Conservation (phyloP, 169 alveolate genomes). For the Toxoplasma gondii region DNA sequence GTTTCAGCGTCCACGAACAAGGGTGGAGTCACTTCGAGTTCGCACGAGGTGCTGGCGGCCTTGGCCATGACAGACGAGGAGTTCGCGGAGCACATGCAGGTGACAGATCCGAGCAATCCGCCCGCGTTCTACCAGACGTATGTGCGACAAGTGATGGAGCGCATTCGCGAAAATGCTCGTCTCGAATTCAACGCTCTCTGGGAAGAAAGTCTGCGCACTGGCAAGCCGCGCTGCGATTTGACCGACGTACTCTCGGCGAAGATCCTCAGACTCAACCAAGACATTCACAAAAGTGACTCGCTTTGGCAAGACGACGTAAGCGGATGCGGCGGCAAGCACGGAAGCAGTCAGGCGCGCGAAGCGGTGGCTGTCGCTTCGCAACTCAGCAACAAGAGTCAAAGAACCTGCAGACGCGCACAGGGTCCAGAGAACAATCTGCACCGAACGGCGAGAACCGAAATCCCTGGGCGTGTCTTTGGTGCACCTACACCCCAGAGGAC, state of each 20-base stretch:
- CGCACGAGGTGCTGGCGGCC: conserved; percentile 87
- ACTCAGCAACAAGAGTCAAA: too few relatives aligned
- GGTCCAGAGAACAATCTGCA: too few relatives aligned
- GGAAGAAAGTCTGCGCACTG: conserved; percentile 80
- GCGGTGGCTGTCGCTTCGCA: too few relatives aligned
- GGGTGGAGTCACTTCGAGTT: conserved; percentile 90
- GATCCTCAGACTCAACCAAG: conserved; percentile 78
- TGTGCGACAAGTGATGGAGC: conserved; percentile 30
- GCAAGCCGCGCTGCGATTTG: conserved; percentile 81
- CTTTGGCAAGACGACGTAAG: conserved; percentile 76
- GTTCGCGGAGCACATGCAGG: conserved; percentile 70
- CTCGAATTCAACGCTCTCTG: conserved; percentile 63
- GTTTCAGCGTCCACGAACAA: conserved; percentile 82
- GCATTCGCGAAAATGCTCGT: conserved; percentile 56
- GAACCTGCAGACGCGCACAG: too few relatives aligned
- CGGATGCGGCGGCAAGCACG: background rate
- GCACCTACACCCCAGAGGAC: too few relatives aligned
- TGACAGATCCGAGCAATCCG: conserved; percentile 5
- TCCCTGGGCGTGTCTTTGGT: too few relatives aligned
- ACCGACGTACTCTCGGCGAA: conserved; percentile 81
- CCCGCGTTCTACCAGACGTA: conserved; percentile 43
- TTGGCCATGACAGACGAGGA: conserved; percentile 81
- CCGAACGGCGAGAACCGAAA: too few relatives aligned
- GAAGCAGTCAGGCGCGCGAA: conserved; percentile 67
- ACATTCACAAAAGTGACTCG: conserved; percentile 75